Conservation (phyloP, 495 filamentous ascomycete genomes). For the Chaetomium cochliodes region DNA sequence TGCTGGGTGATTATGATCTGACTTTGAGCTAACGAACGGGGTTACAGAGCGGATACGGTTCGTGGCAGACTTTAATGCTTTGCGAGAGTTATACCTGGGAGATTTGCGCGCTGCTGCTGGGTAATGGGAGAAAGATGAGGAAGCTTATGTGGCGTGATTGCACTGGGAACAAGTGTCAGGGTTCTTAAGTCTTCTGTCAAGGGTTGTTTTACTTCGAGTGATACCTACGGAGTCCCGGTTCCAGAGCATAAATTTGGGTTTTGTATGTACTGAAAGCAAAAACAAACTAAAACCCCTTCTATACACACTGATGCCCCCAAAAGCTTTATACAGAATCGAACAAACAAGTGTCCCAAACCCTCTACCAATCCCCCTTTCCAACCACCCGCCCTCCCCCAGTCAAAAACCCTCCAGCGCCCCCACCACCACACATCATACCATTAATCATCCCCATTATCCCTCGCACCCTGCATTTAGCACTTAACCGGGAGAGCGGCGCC, state of each 20-base stretch:
- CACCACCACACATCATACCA: neutral
- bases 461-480: slow-evolving; percentile 7
- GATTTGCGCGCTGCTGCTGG: neutral
- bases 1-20: no score
- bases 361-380: neutral
- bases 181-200: no score
- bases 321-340: neutral
- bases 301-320: neutral
- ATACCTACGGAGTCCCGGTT: neutral
- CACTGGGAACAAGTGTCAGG: no score
- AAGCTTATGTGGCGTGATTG: no score
- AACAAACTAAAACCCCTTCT: neutral
- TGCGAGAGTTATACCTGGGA: neutral
- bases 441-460: no score
- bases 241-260: neutral
- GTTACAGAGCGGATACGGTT: neutral
- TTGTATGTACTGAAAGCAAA: neutral
- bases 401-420: neutral
- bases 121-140: no score
- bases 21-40: neutral
- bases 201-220: no score
- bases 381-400: neutral
- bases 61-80: neutral
- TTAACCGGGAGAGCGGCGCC: slow-evolving; percentile 23
- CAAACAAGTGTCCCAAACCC: neutral